Evolutionary conservation across 805 yeast genomes (phyloP).

Genomic region (Cyberlindnera maritima): DNA sequence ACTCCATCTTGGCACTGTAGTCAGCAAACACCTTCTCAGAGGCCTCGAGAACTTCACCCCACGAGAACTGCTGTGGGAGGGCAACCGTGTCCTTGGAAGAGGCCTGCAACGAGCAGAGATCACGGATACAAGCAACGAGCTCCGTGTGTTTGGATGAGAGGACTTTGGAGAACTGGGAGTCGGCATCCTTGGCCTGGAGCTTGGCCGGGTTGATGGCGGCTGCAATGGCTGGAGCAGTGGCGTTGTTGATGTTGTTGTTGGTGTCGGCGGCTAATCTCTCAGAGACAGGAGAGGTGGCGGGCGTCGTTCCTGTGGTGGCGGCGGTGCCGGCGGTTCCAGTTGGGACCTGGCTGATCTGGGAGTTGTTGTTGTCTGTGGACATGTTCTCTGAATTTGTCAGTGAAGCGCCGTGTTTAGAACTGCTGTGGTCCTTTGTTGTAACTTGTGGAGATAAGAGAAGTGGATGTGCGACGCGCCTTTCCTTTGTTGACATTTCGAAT

Average conservation of each 20-base stretch:
- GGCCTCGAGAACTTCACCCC: constrained; percentile 17
- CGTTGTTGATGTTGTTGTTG: not conserved
- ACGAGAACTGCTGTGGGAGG: constrained; percentile 10
- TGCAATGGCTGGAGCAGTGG: not conserved
- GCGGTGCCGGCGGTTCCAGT: constrained; percentile 4
- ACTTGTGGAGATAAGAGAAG: not conserved
- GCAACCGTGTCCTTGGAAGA: not conserved
- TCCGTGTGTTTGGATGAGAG: constrained; percentile 1
- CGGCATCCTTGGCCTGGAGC: not conserved
- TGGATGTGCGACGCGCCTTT: not conserved
- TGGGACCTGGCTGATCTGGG: not conserved
- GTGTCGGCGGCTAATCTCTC: constrained; percentile 9
- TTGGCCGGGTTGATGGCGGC: not conserved
- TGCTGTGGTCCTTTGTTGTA: too few species aligned
- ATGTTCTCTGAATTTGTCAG: not conserved
- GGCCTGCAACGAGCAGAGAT: not conserved
- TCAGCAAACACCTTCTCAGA: constrained; percentile 21
- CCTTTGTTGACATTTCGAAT: not conserved
- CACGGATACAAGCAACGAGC: constrained; percentile 4
- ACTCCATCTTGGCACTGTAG: constrained; percentile 23
- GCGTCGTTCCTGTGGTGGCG: constrained; percentile 4
- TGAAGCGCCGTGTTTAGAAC: not conserved
- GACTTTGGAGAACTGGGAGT: not conserved
- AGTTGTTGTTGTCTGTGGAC: constrained; percentile 4
- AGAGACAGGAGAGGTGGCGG: constrained; percentile 6